Base-by-base conservation (phyloP, 148 eudicot species). In the Silene conica region DNA sequence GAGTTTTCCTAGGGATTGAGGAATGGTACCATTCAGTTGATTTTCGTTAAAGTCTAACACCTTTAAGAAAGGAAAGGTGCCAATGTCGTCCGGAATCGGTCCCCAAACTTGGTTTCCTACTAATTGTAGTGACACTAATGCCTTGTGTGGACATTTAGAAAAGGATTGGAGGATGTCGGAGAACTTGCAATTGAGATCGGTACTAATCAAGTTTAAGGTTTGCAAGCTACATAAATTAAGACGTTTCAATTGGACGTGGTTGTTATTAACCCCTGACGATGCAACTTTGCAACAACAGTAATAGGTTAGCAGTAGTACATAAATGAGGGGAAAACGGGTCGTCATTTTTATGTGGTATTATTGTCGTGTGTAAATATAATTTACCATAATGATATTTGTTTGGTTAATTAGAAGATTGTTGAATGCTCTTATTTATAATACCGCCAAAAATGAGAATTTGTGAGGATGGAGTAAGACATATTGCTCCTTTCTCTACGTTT, bases 31-130 rank as follows among this genome's bases (percentile, higher is more conserved):
- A 19, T 55, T 69, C 12, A 87, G 18, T 31, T 46, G 48, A 50
- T 81, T 83, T 22, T 18, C 0, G 4, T 7, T 0, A 4, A 80
- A 46, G 2, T 18, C 0, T 22, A 86, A 67, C 5, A 21, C 9
- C 26, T 0, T 67, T 19, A 81, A 70, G 3, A 76, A 79, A 19
- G 69, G 34, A 66, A 82, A 77, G 19, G 19, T 22, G 2, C 45
- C 55, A 3, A 80, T 69, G 13, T 15, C 31, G 21, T 85, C 74
- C 6, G 83, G 85, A 12, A 85, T 26, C 8, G 73, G 69, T 22
- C 80, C 85, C 61, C 69, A 62, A 12, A 82, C 43, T 0, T 46
- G 62, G 54, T 79, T 79, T 0, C 0, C 0, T 1, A 57, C 19
- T 41, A 82, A 72, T n/a, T 65, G 31, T 22, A 82, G 65, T 22